Percentiles rank a stretch among this genome's conserved stretches.
These are phyloP conservation scores for Candida sp. DNA, from an alignment of 1,139 yeast genomes.

Conservation along the genomic window DNA sequence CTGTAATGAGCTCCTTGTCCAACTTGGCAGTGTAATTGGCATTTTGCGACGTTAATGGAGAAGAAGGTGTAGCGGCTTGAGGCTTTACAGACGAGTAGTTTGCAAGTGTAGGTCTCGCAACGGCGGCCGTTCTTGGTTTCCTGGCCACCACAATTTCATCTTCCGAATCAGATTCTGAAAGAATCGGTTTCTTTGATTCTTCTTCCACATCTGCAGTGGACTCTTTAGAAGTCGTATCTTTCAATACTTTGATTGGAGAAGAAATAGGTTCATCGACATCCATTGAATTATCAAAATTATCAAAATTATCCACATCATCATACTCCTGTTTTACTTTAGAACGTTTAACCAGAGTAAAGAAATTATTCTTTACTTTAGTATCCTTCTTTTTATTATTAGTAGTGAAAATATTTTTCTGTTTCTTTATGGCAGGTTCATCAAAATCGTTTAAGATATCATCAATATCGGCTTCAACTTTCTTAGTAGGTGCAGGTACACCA, in stretches of 20 bases:
- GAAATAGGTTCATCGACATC: slow-evolving; percentile 26
- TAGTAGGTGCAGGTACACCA: slow-evolving; percentile 12
- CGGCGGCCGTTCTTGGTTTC: slow-evolving; percentile 40
- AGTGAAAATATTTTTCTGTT: slow-evolving; percentile 9
- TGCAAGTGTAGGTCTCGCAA: slow-evolving; percentile 18
- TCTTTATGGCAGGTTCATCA: slow-evolving; percentile 18
- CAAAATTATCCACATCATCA: slow-evolving; percentile 7
- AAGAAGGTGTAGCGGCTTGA: slow-evolving; percentile 16
- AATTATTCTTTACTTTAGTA: slow-evolving; percentile 14
- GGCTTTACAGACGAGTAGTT: slow-evolving; percentile 22
- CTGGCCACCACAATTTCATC: slow-evolving; percentile 50
- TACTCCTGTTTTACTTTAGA: slow-evolving; percentile 10
- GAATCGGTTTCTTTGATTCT: slow-evolving; percentile 12
- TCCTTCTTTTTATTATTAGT: slow-evolving; percentile 9
- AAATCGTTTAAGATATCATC: slow-evolving; percentile 48
- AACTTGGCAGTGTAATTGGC: slow-evolving; percentile 40
- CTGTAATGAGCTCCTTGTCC: slow-evolving; percentile 43
- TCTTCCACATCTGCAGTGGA: slow-evolving; percentile 6
- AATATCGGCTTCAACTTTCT: slow-evolving; percentile 32
- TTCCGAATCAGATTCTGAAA: slow-evolving; percentile 34
- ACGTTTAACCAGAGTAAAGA: slow-evolving; percentile 24
- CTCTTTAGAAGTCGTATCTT: slow-evolving; percentile 2
- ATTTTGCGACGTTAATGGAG: slow-evolving; percentile 18
- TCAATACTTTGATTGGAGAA: slow-evolving; percentile 26
- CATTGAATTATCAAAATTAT: slow-evolving; percentile 14